Evolutionary conservation across 148 eudicot species (phyloP).

Genomic region (Chenopodium formosanum): DNA sequence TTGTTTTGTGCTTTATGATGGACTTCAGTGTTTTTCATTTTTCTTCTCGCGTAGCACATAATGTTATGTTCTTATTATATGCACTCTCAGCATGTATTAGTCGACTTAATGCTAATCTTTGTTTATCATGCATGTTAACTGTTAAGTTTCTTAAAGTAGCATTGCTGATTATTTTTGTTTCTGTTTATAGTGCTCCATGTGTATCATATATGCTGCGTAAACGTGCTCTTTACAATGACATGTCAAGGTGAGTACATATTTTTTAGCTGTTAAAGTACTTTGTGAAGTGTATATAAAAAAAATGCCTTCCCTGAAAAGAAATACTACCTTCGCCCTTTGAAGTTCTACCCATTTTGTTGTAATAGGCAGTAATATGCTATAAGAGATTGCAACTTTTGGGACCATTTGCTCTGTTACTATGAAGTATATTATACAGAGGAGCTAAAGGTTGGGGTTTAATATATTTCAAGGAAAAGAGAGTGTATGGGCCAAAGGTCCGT

Average conservation of each 20-base stretch:
- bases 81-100: background rate
- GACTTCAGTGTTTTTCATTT: background rate
- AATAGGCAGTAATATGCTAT: no score
- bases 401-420: no score
- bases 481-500: no score
- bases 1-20: background rate
- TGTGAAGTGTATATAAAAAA: background rate
- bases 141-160: no score
- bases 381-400: no score
- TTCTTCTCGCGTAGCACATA: background rate
- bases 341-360: no score
- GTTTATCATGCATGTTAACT: background rate
- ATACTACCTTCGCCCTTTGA: no score
- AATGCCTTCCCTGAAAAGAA: background rate
- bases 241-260: conserved; percentile 60
- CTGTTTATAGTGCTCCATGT: conserved; percentile 68
- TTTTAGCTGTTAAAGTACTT: background rate
- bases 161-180: conserved; percentile 13
- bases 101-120: background rate
- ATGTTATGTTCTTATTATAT: background rate
- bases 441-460: no score
- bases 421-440: no score
- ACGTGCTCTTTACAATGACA: conserved; percentile 88
- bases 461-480: no score
- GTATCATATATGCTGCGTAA: conserved; percentile 85